Evolutionary conservation across 2,329 filamentous ascomycete genomes (phyloP), one percentile per base, ranked within the genome.

Genomic region (Microcyclospora tardicrescens): DNA sequence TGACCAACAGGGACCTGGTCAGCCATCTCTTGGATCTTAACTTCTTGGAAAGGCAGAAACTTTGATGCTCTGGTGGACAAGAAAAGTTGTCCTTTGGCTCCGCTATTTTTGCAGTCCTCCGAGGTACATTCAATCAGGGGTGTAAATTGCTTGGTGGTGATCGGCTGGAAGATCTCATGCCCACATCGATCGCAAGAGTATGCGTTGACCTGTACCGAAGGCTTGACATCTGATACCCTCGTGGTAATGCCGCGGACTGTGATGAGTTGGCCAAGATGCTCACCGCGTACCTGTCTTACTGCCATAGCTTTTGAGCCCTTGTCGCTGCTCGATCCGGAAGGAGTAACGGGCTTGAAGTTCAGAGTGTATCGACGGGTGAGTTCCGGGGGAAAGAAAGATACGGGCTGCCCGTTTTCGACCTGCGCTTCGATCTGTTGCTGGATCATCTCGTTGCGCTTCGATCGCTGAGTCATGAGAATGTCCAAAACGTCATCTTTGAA

Each of bases 11-110:
- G 91, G 0, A 98, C 91, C 61, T 98, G 91, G 59, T 98, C 91
- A n/a, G 91, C 86, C 77, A 96, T 84, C 60, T 98, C 91, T 63
- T 98, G 91, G 40, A 98, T 86, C 67, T 96, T 96, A 63, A 96
- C 78, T 62, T 98, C 91, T 62, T 98, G 91, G 68, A 98, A 98
- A 3, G 91, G 86, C 54, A 94, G 66, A 57, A 96, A 98, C 56
- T 96, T 98, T 37, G 87, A 95, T 0, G 89, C 91, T 52, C 91
- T 76, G n/a, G 87, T 93, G 1, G 89, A 95, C 29, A 93, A 77
- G 60, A 93, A 89, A 30, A 98, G 73, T 60, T 95, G 85, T 13
- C 91, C 91, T 61, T 91, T 94, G 50, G 84, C 77, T 60, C 94
- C 86, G 62, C 95, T 96, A 44, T 73, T 72, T 58, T 81, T 77